Base-by-base conservation (phyloP, 148 eudicot species). In the Rhododendron mucronatum region DNA sequence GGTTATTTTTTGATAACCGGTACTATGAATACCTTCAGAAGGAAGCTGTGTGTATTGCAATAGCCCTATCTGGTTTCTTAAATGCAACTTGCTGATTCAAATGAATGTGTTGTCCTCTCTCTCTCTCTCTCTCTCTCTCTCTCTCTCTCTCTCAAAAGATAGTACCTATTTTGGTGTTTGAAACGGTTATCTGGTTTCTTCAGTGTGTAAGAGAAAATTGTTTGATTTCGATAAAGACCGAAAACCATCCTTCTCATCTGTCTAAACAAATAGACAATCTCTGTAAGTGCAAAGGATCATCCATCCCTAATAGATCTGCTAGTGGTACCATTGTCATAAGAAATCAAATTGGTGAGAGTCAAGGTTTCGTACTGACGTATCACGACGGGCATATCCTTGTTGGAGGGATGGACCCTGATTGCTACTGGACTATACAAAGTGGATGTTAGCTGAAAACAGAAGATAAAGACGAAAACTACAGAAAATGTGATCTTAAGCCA, bases 61-160 rank as follows among this genome's bases (percentile, higher is more conserved):
- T 48, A 47, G 47, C 47, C 55, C 35, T 78, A 47, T 78, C 81
- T 78, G 81, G 53, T 78, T 78, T 78, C 55, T 53, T n/a, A n/a
- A 13, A 47, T 78, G 81, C 55, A n/a, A 21, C 16, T 47, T 78
- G 81, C 55, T 78, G 81, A 11, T 23, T 78, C 16, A 47, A 10
- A 78, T 45, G 33, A 47, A 8, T 28, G 3, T 77, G 80, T 41
- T 41, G 2, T 44, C 78, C 28, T 15, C 78, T 37, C 45, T 75
- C n/a, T 41, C 47, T 74, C 44, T 73, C 44, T 15, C 78, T 37
- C 45, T 75, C n/a, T 41, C 47, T 74, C 44, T 73, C 44, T 33
- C 21, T 30, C 41, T 13, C n/a, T 20, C 71, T 23, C 30, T 30
- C 30, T 30, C 30, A 30, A 30, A 30, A 30, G 30, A 30, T 30